A percentile compares a stretch with the other conserved stretches of the same genome.
Evolutionary conservation across 768 basidiomycete species (phyloP).

Genomic region (Wakefieldia striispora): DNA sequence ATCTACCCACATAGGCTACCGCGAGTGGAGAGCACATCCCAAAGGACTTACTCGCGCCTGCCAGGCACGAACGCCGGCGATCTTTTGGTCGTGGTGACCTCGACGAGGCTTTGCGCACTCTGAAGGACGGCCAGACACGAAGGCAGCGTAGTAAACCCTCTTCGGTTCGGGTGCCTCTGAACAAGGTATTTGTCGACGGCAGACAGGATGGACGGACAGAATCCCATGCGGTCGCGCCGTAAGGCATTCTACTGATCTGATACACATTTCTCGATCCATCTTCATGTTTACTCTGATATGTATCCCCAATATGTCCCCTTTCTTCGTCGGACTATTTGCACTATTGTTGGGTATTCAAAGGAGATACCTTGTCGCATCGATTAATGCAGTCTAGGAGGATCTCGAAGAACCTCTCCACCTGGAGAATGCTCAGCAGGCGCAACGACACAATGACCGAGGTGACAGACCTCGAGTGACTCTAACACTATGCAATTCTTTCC

Average conservation of each 20-base stretch:
- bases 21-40: conserved; percentile 33
- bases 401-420: conserved; percentile 67
- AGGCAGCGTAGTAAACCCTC: conserved; percentile 14
- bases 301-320: not conserved
- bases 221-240: not conserved
- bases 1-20: conserved; percentile 37
- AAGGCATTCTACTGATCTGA: not conserved
- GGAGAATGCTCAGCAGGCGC: conserved; percentile 3
- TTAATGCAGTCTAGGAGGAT: conserved; percentile 59
- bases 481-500: conserved; percentile 80
- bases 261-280: not conserved
- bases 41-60: conserved; percentile 33
- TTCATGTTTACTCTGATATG: not conserved
- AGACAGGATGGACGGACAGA: conserved; percentile 13
- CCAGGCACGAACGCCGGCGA: conserved; percentile 41
- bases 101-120: conserved; percentile 81
- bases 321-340: not conserved
- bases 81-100: conserved; percentile 77
- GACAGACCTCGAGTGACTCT: conserved; percentile 58
- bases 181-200: conserved; percentile 31
- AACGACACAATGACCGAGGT: not conserved
- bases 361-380: conserved; percentile 57
- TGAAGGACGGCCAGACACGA: conserved; percentile 54
- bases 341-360: conserved; percentile 44
- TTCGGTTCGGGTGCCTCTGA: conserved; percentile 10